Conservation (phyloP, 441 rosid genomes). For the Breynia disticha region DNA sequence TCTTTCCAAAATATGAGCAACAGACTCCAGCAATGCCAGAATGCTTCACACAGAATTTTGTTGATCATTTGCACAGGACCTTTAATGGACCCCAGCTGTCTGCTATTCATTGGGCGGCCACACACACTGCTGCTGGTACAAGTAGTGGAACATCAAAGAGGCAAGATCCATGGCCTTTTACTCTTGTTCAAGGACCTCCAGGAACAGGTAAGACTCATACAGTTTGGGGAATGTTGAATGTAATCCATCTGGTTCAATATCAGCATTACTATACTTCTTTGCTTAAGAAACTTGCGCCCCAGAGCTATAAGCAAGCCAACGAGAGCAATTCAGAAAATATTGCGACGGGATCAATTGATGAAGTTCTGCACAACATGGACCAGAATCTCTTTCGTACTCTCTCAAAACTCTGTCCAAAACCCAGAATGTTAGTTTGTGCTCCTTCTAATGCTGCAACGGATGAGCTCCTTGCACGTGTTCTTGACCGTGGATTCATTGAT, state of each 20-base stretch:
- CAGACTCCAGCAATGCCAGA: conserved; percentile 91
- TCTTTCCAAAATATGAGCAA: conserved; percentile 87
- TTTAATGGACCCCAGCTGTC: conserved; percentile 91
- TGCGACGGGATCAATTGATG: conserved; percentile 84
- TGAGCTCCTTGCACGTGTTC: conserved; percentile 95
- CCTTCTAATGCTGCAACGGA: conserved; percentile 99
- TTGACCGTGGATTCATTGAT: conserved; percentile 95
- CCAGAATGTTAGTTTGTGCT: conserved; percentile 98
- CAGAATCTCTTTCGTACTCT: conserved; percentile 87
- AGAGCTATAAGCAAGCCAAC: conserved; percentile 77
- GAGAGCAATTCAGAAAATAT: conserved; percentile 63
- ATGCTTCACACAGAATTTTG: conserved; percentile 85
- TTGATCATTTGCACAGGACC: conserved; percentile 65
- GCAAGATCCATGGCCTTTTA: conserved; percentile 99
- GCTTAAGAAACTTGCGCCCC: conserved; percentile 95
- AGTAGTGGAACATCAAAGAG: conserved; percentile 70
- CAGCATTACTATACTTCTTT: conserved; percentile 95
- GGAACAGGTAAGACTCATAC: conserved; percentile 99
- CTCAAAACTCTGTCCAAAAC: conserved; percentile 93
- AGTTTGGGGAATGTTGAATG: conserved; percentile 99
- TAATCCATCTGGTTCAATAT: conserved; percentile 96
- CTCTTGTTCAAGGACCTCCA: conserved; percentile 99
- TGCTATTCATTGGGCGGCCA: conserved; percentile 99
- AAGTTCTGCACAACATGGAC: conserved; percentile 98
- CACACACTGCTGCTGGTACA: conserved; percentile 98